These are phyloP conservation scores for Zostera marina DNA, from an alignment of 116 monocot species.

Conservation along the genomic window DNA sequence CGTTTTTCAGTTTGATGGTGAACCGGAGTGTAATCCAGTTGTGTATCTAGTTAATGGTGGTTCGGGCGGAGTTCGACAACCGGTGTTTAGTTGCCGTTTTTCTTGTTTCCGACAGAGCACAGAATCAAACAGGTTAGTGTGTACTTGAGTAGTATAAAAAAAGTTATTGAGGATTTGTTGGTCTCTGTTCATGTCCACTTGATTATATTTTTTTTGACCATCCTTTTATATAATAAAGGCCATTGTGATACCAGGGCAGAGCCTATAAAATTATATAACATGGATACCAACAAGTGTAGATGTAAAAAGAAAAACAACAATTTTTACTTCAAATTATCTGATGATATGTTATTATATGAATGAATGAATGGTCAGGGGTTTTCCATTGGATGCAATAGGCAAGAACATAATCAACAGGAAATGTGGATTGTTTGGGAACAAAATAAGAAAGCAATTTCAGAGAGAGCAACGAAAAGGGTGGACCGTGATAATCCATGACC, in stretches of 20 bases:
- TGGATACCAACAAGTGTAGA: too few species aligned
- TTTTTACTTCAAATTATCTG: too few species aligned
- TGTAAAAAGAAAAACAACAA: too few species aligned
- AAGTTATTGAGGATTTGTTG: not conserved
- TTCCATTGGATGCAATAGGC: not conserved
- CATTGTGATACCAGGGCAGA: too few species aligned
- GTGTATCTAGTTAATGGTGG: slow-evolving; percentile 48
- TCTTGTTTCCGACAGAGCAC: slow-evolving; percentile 25
- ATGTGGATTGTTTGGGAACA: not conserved
- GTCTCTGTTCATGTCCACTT: not conserved
- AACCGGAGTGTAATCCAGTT: slow-evolving; percentile 81
- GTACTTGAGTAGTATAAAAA: not conserved
- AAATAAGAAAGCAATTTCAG: not conserved
- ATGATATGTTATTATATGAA: too few species aligned
- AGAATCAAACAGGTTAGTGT: slow-evolving; percentile 25
- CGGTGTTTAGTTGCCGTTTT: slow-evolving; percentile 68
- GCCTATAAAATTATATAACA: not conserved
- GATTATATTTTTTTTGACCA: too few species aligned
- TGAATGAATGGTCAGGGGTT: too few species aligned
- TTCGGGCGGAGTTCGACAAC: slow-evolving; percentile 20
- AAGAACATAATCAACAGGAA: not conserved
- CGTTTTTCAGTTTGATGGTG: slow-evolving; percentile 82
- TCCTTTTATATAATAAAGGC: too few species aligned
- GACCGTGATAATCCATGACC: slow-evolving; percentile 84
- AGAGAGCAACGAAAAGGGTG: slow-evolving; percentile 54